Conservation (phyloP, 164 flowering plant species). For the Berberis thunbergii region DNA sequence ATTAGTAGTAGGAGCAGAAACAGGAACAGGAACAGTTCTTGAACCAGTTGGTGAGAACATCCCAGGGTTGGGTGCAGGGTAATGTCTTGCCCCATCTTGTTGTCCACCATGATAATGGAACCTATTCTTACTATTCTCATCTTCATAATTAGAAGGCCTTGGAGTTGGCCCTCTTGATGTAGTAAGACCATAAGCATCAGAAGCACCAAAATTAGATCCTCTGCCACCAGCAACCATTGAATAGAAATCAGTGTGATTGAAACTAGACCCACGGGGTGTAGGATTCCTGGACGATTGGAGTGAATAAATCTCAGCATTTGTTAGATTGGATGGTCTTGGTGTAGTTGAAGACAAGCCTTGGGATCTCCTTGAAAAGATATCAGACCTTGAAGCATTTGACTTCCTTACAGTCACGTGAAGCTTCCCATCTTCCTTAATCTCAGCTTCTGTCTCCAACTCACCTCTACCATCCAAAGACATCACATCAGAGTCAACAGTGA, state of each 20-base stretch:
- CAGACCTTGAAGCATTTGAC: slow-evolving; percentile 81
- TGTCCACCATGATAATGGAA: slow-evolving; percentile 22
- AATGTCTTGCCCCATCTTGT: slow-evolving; percentile 15
- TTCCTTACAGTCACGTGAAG: slow-evolving; percentile 76
- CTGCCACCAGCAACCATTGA: slow-evolving; percentile 65
- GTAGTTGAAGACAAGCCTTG: slow-evolving; percentile 54
- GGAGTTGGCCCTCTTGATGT: slow-evolving; percentile 68
- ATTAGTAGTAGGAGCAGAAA: slow-evolving; percentile 4
- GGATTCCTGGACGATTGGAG: slow-evolving; percentile 73
- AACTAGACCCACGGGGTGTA: slow-evolving; percentile 79
- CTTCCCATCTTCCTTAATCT: slow-evolving; percentile 72
- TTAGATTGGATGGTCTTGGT: slow-evolving; percentile 71
- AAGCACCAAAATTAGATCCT: slow-evolving; percentile 53
- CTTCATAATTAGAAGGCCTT: slow-evolving; percentile 74
- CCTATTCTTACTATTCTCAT: slow-evolving; percentile 33
- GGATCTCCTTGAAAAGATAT: slow-evolving; percentile 65
- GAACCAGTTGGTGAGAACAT: slow-evolving; percentile 64
- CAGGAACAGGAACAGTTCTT: slow-evolving; percentile 11
- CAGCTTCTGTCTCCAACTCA: slow-evolving; percentile 65
- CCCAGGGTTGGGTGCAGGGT: slow-evolving; percentile 81
- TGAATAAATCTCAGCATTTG: slow-evolving; percentile 82
- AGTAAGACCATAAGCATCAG: slow-evolving; percentile 40
- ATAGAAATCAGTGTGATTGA: slow-evolving; percentile 78
- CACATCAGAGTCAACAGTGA: slow-evolving; percentile 81
- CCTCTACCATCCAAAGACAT: slow-evolving; percentile 70